Percentiles rank a stretch among this genome's conserved stretches.
These are phyloP conservation scores for Saturnispora quitensis DNA, from an alignment of 805 yeast species.

Conservation along the genomic window DNA sequence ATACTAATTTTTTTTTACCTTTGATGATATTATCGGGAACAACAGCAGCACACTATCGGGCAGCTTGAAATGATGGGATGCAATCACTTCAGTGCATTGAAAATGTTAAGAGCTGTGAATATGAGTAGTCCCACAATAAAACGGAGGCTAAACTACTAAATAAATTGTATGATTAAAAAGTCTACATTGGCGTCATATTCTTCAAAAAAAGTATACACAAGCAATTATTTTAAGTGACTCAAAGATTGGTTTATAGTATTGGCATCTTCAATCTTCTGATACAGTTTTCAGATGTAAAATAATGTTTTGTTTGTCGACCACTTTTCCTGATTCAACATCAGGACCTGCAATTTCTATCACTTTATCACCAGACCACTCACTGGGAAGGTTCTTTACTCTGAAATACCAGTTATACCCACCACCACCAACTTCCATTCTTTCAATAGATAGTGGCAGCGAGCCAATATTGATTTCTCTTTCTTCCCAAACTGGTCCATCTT, in stretches of 20 bases:
- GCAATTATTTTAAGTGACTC: no score
- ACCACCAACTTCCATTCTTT: conserved; percentile 2
- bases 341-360: background rate
- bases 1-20: background rate
- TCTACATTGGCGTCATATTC: no score
- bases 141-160: background rate
- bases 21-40: background rate
- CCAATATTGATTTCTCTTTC: background rate
- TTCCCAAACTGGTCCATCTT: background rate
- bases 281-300: background rate
- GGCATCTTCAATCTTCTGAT: background rate
- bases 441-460: conserved; percentile 1
- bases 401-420: conserved; percentile 1
- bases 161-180: no score
- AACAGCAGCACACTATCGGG: no score
- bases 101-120: background rate
- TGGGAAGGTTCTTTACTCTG: background rate
- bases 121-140: background rate
- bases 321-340: background rate
- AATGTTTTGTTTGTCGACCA: background rate
- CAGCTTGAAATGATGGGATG: no score
- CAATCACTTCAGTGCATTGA: no score
- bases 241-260: background rate
- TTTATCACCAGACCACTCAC: background rate
- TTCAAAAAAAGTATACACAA: no score